Conservation (phyloP, 2,329 filamentous ascomycete species). For the Hypoxylon sp. region DNA sequence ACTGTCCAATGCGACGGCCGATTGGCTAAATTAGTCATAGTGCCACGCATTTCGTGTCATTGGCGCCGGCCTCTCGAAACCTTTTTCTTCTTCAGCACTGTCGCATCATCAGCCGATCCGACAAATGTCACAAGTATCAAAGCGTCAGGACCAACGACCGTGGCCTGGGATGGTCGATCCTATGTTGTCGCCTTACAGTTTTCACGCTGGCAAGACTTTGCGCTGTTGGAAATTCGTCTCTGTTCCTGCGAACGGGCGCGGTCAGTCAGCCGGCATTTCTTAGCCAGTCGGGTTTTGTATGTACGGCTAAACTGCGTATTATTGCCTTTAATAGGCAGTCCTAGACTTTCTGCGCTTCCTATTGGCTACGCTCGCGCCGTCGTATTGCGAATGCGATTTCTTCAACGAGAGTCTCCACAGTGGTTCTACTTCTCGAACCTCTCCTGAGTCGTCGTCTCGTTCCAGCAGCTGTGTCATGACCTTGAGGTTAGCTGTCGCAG, state of each 20-base stretch:
- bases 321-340: conserved; percentile 10
- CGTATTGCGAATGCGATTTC: conserved; percentile 19
- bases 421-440: conserved; percentile 17
- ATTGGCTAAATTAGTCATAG: conserved; percentile 40
- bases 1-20: conserved; percentile 10
- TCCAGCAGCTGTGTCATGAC: conserved; percentile 37
- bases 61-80: conserved; percentile 45
- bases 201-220: background rate
- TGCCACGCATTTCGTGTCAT: conserved; percentile 46
- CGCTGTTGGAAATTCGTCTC: background rate
- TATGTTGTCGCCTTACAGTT: conserved; percentile 2
- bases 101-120: conserved; percentile 58
- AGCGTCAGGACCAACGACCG: conserved; percentile 28
- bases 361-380: conserved; percentile 35
- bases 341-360: background rate
- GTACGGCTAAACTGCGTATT: conserved; percentile 14
- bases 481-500: conserved; percentile 41
- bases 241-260: conserved; percentile 13
- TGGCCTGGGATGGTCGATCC: background rate
- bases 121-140: conserved; percentile 49
- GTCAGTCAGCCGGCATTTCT: conserved; percentile 1
- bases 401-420: conserved; percentile 23
- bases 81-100: conserved; percentile 49
- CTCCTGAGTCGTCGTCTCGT: conserved; percentile 24
- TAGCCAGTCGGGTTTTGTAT: conserved; percentile 14